A percentile compares a stretch with the other conserved stretches of the same genome.
Evolutionary conservation across 352 stramenopile genomes (phyloP).

Genomic region (Blastocystis hominis): DNA sequence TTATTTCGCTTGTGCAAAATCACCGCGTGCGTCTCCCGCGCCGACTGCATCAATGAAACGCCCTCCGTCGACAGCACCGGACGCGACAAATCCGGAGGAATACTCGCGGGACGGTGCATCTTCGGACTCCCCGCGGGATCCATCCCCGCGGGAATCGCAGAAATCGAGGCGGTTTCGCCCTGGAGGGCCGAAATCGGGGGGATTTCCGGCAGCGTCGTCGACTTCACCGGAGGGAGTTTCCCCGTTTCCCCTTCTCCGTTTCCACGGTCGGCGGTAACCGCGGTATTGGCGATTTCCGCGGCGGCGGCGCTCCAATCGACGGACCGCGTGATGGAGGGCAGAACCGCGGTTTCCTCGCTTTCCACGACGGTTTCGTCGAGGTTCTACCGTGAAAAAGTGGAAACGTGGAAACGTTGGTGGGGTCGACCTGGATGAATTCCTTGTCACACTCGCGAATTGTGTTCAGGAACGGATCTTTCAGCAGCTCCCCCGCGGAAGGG

Average conservation of each 20-base stretch:
- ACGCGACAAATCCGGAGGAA: neutral
- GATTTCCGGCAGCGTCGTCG: neutral
- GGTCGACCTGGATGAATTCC: slow-evolving; percentile 35
- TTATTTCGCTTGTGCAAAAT: neutral
- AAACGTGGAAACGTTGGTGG: neutral
- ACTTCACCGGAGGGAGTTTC: neutral
- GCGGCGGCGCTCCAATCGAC: neutral
- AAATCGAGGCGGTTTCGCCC: neutral
- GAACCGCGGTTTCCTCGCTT: too few species aligned
- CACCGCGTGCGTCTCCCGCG: neutral
- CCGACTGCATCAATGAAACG: neutral
- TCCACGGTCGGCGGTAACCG: neutral
- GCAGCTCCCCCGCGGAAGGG: slow-evolving; percentile 6
- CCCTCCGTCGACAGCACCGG: neutral
- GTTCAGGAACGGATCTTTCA: slow-evolving; percentile 30
- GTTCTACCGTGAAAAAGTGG: too few species aligned
- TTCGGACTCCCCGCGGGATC: neutral
- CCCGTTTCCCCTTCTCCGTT: neutral
- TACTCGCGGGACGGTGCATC: neutral
- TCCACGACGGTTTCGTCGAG: too few species aligned
- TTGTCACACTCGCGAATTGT: slow-evolving; percentile 5
- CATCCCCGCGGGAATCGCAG: neutral
- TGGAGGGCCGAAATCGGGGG: neutral
- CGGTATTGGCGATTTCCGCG: neutral
- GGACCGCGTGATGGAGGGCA: neutral